Evolutionary conservation across 106 monocot species (phyloP).

Genomic region (Acorus gramineus): DNA sequence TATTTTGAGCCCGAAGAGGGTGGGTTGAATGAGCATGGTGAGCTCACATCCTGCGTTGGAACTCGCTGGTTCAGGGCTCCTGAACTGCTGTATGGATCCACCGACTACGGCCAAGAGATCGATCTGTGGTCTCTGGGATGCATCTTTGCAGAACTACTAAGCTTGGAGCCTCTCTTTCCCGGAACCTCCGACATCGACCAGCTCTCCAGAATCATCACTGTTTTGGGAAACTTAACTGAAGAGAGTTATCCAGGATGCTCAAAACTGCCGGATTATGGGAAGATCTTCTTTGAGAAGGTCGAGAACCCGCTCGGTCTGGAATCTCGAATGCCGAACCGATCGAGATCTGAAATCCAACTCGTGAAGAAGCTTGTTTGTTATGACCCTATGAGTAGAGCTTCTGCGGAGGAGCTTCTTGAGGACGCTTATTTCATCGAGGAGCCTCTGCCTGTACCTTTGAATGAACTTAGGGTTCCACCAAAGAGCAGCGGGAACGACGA

Average conservation of each 20-base stretch:
- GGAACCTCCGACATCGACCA: conserved; percentile 86
- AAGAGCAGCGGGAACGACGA: conserved; percentile 41
- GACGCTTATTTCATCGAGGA: conserved; percentile 64
- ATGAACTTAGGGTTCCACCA: conserved; percentile 50
- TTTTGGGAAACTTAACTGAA: conserved; percentile 68
- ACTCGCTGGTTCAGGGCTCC: conserved; percentile 88
- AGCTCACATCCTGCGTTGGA: conserved; percentile 74
- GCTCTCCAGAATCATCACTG: conserved; percentile 54
- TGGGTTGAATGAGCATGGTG: conserved; percentile 26
- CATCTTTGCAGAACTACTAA: conserved; percentile 68
- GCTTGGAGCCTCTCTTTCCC: conserved; percentile 62
- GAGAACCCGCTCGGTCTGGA: conserved; percentile 63
- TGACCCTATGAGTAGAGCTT: conserved; percentile 47
- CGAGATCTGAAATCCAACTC: conserved; percentile 37
- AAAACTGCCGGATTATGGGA: conserved; percentile 63
- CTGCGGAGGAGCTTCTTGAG: conserved; percentile 45
- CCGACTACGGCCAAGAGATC: conserved; percentile 56
- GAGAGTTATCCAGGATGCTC: conserved; percentile 58
- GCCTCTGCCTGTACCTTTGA: conserved; percentile 40
- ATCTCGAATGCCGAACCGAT: conserved; percentile 32
- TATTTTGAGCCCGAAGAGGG: conserved; percentile 26
- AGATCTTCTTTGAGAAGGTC: conserved; percentile 60
- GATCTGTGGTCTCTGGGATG: conserved; percentile 90
- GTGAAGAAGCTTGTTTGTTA: conserved; percentile 54
- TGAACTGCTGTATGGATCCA: conserved; percentile 80